Conservation (phyloP, 129 eudicot species). For the Kitagawia praeruptora region DNA sequence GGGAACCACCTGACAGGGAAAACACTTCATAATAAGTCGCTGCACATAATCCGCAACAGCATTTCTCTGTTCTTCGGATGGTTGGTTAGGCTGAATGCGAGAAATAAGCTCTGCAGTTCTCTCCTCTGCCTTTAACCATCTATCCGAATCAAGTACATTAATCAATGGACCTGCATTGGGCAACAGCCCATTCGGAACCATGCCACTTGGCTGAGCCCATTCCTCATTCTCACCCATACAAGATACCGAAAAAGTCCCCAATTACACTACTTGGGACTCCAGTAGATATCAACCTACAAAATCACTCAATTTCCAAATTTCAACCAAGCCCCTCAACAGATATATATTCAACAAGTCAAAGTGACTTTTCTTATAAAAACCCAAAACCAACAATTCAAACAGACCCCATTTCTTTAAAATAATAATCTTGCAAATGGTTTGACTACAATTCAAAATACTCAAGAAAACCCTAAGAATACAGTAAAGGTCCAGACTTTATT, state of each 20-base stretch:
- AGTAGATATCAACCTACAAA: neutral
- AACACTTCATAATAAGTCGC: constrained; percentile 74
- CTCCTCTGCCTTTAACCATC: constrained; percentile 83
- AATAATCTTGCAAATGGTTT: neutral
- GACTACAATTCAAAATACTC: neutral
- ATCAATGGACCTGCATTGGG: constrained; percentile 56
- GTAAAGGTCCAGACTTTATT: constrained; percentile 9
- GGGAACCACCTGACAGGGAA: constrained; percentile 77
- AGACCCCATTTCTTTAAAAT: constrained; percentile 2
- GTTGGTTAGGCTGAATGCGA: constrained; percentile 84
- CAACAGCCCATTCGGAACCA: constrained; percentile 68
- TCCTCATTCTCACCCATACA: constrained; percentile 75
- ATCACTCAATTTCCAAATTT: neutral
- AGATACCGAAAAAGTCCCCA: constrained; percentile 15
- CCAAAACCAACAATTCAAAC: constrained; percentile 4
- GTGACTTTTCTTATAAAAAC: neutral
- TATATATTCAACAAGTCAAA: neutral
- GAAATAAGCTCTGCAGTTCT: constrained; percentile 85
- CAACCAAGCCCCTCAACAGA: neutral
- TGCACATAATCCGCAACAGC: constrained; percentile 96
- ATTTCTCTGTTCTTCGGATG: constrained; percentile 69
- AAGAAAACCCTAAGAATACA: constrained; percentile 1
- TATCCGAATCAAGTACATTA: constrained; percentile 49
- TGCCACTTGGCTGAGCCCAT: constrained; percentile 56
- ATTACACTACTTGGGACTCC: neutral